Percentiles rank a stretch among this genome's conserved stretches.
Evolutionary conservation across 805 yeast species (phyloP).

Genomic region (Starmerella sp.): DNA sequence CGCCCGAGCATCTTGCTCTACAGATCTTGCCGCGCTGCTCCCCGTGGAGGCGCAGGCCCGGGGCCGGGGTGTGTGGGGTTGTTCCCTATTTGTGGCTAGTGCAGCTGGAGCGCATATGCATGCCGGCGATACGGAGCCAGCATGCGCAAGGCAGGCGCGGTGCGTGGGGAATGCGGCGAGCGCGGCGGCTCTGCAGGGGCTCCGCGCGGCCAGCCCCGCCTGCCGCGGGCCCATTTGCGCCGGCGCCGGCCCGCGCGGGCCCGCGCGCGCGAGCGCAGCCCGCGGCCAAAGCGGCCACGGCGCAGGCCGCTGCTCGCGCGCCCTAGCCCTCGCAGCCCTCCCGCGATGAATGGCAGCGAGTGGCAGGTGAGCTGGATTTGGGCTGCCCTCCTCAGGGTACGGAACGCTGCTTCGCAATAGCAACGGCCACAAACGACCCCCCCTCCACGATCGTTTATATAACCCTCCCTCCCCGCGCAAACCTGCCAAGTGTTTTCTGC

Average conservation of each 20-base stretch:
- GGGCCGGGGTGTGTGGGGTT: neutral
- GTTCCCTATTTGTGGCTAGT: neutral
- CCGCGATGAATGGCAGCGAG: neutral
- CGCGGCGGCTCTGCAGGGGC: no score
- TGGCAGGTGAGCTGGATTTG: neutral
- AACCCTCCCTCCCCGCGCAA: neutral
- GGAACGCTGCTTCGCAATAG: conserved; percentile 1
- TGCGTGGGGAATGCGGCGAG: no score
- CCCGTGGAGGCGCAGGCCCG: neutral
- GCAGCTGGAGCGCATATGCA: conserved; percentile 1
- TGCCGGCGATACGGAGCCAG: neutral
- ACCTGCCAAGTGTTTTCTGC: neutral
- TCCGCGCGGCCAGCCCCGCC: no score
- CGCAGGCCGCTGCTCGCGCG: no score
- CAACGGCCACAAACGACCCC: neutral
- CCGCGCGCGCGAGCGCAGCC: no score
- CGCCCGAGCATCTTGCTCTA: neutral
- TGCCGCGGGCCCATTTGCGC: no score
- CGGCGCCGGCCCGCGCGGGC: no score
- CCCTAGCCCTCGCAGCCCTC: no score
- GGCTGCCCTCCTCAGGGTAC: conserved; percentile 1
- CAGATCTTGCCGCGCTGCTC: neutral
- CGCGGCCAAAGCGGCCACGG: no score
- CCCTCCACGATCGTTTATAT: neutral
- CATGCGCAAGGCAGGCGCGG: neutral